A percentile compares a stretch with the other conserved stretches of the same genome.
These are phyloP conservation scores for Kazachstania kunashirensis DNA, from an alignment of 805 yeast genomes.

Conservation along the genomic window DNA sequence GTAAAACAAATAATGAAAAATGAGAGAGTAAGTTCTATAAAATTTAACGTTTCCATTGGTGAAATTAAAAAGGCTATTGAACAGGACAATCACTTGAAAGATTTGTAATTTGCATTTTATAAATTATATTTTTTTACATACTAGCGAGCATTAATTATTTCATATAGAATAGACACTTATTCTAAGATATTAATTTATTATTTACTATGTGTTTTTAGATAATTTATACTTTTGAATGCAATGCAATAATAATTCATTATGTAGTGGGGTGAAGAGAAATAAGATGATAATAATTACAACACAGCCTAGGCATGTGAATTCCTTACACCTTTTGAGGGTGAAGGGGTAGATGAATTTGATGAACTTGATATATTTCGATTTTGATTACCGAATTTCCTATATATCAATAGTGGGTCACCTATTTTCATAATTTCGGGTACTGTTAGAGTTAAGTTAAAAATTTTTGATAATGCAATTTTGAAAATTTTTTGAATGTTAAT, in stretches of 20 bases:
- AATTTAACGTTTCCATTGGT: slow-evolving; percentile 61
- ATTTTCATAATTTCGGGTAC: slow-evolving; percentile 70
- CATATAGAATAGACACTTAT: too few relatives aligned
- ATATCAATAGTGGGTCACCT: slow-evolving; percentile 87
- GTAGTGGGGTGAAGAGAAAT: too few relatives aligned
- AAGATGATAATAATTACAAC: too few relatives aligned
- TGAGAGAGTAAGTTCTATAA: slow-evolving; percentile 55
- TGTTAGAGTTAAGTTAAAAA: slow-evolving; percentile 73
- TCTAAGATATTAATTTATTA: too few relatives aligned
- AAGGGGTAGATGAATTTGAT: background rate
- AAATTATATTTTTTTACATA: too few relatives aligned
- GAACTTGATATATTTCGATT: background rate
- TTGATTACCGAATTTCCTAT: slow-evolving; percentile 28
- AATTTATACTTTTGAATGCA: too few relatives aligned
- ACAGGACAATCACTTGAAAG: slow-evolving; percentile 41
- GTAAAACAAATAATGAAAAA: slow-evolving; percentile 57
- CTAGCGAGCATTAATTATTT: too few relatives aligned
- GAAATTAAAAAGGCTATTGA: slow-evolving; percentile 54
- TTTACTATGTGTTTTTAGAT: too few relatives aligned
- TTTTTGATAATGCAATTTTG: slow-evolving; percentile 80
- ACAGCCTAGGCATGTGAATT: too few relatives aligned
- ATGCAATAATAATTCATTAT: too few relatives aligned
- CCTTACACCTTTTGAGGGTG: too few relatives aligned
- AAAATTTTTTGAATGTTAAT: slow-evolving; percentile 89
- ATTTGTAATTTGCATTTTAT: slow-evolving; percentile 17